Conservation (phyloP, 116 monocot species). For the Dioscorea cayenensis region DNA sequence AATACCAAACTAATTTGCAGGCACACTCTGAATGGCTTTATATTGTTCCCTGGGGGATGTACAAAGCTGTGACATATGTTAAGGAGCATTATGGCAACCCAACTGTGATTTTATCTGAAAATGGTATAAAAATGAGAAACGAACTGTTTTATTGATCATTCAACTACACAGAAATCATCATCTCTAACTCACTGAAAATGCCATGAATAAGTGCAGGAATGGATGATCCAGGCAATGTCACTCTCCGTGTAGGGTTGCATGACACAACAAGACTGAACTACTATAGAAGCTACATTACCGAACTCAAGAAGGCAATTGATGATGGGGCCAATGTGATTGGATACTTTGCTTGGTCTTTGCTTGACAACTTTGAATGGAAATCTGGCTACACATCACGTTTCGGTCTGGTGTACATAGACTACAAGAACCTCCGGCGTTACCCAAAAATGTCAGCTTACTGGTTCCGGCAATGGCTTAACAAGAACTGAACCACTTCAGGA, state of each 20-base stretch:
- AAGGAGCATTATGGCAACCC: slow-evolving; percentile 73
- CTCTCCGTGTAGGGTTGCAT: slow-evolving; percentile 39
- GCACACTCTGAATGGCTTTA: slow-evolving; percentile 90
- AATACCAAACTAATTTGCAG: slow-evolving; percentile 19
- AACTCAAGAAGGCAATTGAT: slow-evolving; percentile 77
- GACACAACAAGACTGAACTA: slow-evolving; percentile 66
- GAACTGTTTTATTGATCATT: background rate
- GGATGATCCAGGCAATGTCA: slow-evolving; percentile 91
- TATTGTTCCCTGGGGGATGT: slow-evolving; percentile 95
- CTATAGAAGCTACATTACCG: slow-evolving; percentile 67
- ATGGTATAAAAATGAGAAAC: slow-evolving; percentile 35
- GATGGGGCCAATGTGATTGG: slow-evolving; percentile 80
- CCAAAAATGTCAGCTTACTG: slow-evolving; percentile 55
- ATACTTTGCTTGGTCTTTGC: slow-evolving; percentile 93
- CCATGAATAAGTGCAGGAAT: slow-evolving; percentile 41
- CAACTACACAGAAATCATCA: too few species aligned
- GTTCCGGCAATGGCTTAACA: slow-evolving; percentile 38
- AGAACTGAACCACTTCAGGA: too few species aligned
- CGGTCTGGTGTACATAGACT: slow-evolving; percentile 62
- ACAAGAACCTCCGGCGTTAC: slow-evolving; percentile 33
- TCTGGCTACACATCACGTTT: slow-evolving; percentile 58
- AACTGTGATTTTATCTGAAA: slow-evolving; percentile 72
- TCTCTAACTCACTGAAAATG: too few species aligned
- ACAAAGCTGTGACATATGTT: slow-evolving; percentile 79
- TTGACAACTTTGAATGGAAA: slow-evolving; percentile 73